Evolutionary conservation across 768 basidiomycete species (phyloP), one percentile per base, ranked within the genome.

Genomic region (Leccinum uliginosum): DNA sequence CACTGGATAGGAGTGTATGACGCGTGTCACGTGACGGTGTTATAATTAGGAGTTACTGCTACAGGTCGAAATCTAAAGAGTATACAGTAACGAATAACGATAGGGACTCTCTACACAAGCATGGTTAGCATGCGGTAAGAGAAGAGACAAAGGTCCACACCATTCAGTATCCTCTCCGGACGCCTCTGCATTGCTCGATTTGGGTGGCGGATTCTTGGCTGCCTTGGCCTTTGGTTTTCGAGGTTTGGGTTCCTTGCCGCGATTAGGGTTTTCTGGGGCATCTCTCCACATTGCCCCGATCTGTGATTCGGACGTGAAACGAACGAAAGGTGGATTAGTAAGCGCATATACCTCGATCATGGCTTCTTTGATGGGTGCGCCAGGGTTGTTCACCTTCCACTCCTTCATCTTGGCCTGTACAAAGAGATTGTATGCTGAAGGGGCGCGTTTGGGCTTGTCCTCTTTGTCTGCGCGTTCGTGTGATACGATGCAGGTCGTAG

Each of bases 221-320:
- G 38, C 15, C 51, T 57, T 59, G 2, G 74, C 74, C 56, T 79
- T 82, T 23, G 80, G 62, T 46, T 79, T 80, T 48, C 70, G 75
- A n/a, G 77, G 19, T 58, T 79, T 82, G 30, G 75, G 65, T 17
- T 77, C 78, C 56, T 81, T 76, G 19, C 83, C 84, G 24, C 82
- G 79, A 57, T 83, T 85, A 1, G 85, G 84, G 64, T 86, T 86
- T 64, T 84, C 83, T 1, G 82, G 81, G 0, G 84, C 76, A 55
- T 83, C 77, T 46, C 72, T 76, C 85, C 85, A 86, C 54, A 81
- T 54, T 1, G 66, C 72, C 6, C 78, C 83, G 59, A 86, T 83
- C 85, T 86, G 60, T 1, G 17, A 38, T 32, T 32, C 2, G 19
- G 23, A 26, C 6, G 40, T 68, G 53, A 64, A 59, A 51, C 14